These are phyloP conservation scores for Lolium perenne DNA, from an alignment of 176 grass and related monocot species.

Conservation along the genomic window DNA sequence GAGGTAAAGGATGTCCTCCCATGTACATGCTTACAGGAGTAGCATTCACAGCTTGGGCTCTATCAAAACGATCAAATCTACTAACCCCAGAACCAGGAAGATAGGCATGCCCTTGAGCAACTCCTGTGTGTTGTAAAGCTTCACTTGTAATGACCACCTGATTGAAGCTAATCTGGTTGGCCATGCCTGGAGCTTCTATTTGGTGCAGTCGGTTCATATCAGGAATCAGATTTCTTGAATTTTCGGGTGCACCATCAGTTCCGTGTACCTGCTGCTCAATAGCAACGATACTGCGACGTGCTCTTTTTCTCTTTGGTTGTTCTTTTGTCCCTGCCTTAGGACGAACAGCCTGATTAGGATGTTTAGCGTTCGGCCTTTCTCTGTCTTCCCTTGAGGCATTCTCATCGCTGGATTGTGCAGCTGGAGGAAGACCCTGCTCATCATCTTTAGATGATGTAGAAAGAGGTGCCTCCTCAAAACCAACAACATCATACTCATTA, in stretches of 20 bases:
- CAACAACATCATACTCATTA: slow-evolving; percentile 88
- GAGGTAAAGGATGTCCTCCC: slow-evolving; percentile 46
- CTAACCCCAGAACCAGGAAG: slow-evolving; percentile 42
- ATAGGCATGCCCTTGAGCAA: slow-evolving; percentile 52
- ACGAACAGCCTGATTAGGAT: slow-evolving; percentile 33
- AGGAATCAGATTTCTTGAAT: slow-evolving; percentile 64
- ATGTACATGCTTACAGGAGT: slow-evolving; percentile 60
- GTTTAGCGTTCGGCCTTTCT: slow-evolving; percentile 31
- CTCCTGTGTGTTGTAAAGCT: slow-evolving; percentile 45
- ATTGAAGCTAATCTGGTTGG: slow-evolving; percentile 52
- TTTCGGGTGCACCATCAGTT: slow-evolving; percentile 37
- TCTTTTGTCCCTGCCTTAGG: slow-evolving; percentile 40
- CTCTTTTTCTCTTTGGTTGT: slow-evolving; percentile 58
- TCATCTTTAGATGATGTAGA: slow-evolving; percentile 83
- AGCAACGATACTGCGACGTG: slow-evolving; percentile 23
- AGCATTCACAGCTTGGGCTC: slow-evolving; percentile 41
- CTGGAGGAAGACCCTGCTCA: slow-evolving; percentile 46
- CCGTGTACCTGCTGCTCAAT: slow-evolving; percentile 39
- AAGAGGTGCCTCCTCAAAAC: slow-evolving; percentile 62
- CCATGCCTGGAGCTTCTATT: slow-evolving; percentile 42
- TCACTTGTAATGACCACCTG: slow-evolving; percentile 33
- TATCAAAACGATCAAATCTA: slow-evolving; percentile 38
- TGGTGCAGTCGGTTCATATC: slow-evolving; percentile 64
- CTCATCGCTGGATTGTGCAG: slow-evolving; percentile 45
- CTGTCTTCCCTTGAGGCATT: slow-evolving; percentile 15